Conservation (phyloP, 106 monocot genomes). For the Dioscorea dumetorum region DNA sequence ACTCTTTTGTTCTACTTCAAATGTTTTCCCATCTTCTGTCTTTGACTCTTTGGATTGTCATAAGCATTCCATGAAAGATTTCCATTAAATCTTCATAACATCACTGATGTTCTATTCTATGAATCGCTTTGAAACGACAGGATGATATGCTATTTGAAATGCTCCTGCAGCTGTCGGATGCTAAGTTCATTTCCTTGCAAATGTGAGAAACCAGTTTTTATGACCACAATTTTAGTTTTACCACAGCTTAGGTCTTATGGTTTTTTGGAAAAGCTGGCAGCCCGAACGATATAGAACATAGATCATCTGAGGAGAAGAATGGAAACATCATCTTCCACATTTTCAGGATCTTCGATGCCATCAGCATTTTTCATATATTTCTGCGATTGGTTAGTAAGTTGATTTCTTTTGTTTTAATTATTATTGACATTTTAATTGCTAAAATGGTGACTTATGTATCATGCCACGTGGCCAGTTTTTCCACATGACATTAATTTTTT, state of each 20-base stretch:
- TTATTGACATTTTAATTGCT: background rate
- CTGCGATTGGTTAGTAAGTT: slow-evolving; percentile 50
- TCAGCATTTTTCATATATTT: slow-evolving; percentile 70
- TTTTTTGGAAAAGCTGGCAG: slow-evolving; percentile 30
- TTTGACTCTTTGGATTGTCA: background rate
- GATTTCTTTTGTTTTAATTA: background rate
- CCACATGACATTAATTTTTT: too few relatives aligned
- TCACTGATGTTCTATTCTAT: background rate
- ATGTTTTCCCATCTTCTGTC: background rate
- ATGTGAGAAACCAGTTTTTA: slow-evolving; percentile 27
- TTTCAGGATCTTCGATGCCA: slow-evolving; percentile 53
- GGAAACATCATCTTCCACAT: slow-evolving; percentile 22
- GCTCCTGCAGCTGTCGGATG: slow-evolving; percentile 62
- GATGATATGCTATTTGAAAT: slow-evolving; percentile 87
- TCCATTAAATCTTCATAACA: background rate
- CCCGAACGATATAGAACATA: slow-evolving; percentile 4
- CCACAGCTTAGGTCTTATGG: background rate
- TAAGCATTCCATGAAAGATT: background rate
- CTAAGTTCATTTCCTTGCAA: slow-evolving; percentile 27
- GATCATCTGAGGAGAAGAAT: slow-evolving; percentile 12
- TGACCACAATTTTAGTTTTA: background rate
- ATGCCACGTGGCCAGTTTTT: too few relatives aligned
- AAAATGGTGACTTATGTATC: too few relatives aligned
- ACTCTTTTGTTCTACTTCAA: background rate
- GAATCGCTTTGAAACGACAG: slow-evolving; percentile 27